Percentiles rank a stretch among this genome's conserved stretches.
These are phyloP conservation scores for Hypoxylon sp. DNA, from an alignment of 2,329 filamentous ascomycete genomes.

Conservation along the genomic window DNA sequence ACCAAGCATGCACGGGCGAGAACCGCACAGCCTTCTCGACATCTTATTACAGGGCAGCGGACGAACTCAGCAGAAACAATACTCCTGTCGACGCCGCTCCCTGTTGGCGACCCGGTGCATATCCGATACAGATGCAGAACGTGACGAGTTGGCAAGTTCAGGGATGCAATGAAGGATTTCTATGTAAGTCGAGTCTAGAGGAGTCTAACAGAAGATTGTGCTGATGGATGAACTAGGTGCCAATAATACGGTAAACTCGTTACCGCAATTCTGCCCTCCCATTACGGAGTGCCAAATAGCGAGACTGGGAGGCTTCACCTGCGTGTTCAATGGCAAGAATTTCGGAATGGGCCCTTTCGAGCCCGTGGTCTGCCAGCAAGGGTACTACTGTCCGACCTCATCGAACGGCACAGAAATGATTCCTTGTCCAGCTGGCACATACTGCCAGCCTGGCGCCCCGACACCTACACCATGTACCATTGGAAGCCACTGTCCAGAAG, in stretches of 20 bases:
- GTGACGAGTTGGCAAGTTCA: slow-evolving; percentile 55
- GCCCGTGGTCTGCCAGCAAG: slow-evolving; percentile 65
- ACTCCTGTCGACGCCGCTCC: slow-evolving; percentile 57
- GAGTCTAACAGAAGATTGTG: background rate
- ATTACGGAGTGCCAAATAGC: slow-evolving; percentile 56
- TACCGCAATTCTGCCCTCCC: slow-evolving; percentile 63
- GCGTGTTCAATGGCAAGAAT: slow-evolving; percentile 54
- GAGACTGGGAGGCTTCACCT: slow-evolving; percentile 56
- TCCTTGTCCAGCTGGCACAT: slow-evolving; percentile 63
- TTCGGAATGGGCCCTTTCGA: slow-evolving; percentile 65
- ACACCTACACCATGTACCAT: slow-evolving; percentile 63
- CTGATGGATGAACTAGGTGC: slow-evolving; percentile 52
- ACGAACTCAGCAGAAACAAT: slow-evolving; percentile 48
- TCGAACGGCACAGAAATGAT: slow-evolving; percentile 58
- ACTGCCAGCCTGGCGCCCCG: slow-evolving; percentile 66
- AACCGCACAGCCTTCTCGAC: slow-evolving; percentile 61
- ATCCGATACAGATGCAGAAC: slow-evolving; percentile 60
- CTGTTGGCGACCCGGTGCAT: slow-evolving; percentile 58
- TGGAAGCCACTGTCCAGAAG: slow-evolving; percentile 63
- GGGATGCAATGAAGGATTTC: slow-evolving; percentile 61
- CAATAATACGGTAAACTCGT: slow-evolving; percentile 64
- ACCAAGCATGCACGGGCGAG: slow-evolving; percentile 59
- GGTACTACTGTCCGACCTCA: slow-evolving; percentile 63
- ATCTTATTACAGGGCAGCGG: slow-evolving; percentile 57
- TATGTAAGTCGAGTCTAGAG: slow-evolving; percentile 55